These are phyloP conservation scores for Xylaria nigripes DNA, from an alignment of 495 filamentous ascomycete species.

Conservation along the genomic window DNA sequence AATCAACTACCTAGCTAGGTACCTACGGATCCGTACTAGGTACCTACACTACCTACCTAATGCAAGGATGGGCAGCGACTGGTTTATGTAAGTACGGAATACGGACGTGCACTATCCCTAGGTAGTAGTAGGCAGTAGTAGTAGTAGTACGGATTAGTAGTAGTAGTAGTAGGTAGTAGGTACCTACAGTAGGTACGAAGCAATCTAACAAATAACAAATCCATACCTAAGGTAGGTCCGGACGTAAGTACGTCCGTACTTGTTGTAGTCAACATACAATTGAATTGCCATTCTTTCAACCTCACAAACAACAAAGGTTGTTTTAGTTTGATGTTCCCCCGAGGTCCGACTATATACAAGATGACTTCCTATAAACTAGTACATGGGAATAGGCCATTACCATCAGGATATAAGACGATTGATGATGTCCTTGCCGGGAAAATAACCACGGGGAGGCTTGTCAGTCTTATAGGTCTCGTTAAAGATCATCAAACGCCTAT, in stretches of 20 bases:
- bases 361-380: slow-evolving; percentile 14
- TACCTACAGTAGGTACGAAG: too few species aligned
- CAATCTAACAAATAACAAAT: too few species aligned
- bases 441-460: slow-evolving; percentile 19
- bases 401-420: slow-evolving; percentile 25
- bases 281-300: neutral
- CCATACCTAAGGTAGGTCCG: too few species aligned
- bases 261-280: neutral
- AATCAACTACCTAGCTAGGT: too few species aligned
- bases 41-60: too few species aligned
- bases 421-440: slow-evolving; percentile 23
- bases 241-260: neutral
- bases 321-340: neutral
- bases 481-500: slow-evolving; percentile 41
- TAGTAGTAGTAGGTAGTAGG: too few species aligned
- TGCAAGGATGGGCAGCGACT: too few species aligned
- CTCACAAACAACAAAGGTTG: neutral
- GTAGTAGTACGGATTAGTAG: too few species aligned
- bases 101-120: too few species aligned
- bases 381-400: slow-evolving; percentile 13
- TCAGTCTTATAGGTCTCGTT: slow-evolving; percentile 44
- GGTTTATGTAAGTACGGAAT: too few species aligned
- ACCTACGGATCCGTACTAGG: too few species aligned
- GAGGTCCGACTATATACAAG: neutral
- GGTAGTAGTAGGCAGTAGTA: too few species aligned